phyloP scores from a whole-genome alignment of 2,329 filamentous ascomycete species.

The Mollisia scopiformis region DNA sequence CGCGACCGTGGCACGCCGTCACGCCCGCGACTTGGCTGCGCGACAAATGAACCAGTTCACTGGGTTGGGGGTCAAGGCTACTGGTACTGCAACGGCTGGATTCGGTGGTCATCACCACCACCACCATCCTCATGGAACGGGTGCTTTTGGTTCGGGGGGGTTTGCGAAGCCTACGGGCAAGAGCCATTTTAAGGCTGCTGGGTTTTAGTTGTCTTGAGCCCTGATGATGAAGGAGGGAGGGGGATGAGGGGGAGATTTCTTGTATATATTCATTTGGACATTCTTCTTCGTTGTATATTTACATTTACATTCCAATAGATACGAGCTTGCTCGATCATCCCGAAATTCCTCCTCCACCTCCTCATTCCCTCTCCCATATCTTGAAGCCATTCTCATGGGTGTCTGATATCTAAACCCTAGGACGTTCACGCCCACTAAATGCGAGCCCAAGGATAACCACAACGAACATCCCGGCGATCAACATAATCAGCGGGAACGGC shows the following conservation, averaged over 20 bases:
- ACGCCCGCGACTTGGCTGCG: constrained; percentile 23
- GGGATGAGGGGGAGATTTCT: neutral
- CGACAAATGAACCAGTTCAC: neutral
- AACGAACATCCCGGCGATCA: constrained; percentile 4
- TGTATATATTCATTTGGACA: neutral
- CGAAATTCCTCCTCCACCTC: neutral
- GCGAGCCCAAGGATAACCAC: neutral
- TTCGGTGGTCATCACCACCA: neutral
- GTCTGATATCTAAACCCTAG: neutral
- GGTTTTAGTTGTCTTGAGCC: too few species aligned
- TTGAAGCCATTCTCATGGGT: neutral
- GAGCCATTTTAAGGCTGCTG: neutral
- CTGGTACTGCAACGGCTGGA: too few species aligned
- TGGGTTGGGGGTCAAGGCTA: neutral
- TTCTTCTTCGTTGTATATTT: neutral
- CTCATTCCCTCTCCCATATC: neutral
- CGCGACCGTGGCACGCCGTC: constrained; percentile 21
- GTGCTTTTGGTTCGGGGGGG: neutral
- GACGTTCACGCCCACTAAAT: neutral
- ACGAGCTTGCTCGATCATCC: neutral
- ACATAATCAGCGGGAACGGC: constrained; percentile 8
- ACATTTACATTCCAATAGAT: neutral
- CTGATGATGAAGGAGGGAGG: neutral
- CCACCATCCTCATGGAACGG: neutral
- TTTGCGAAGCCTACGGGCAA: neutral